Conservation (phyloP, 2,329 filamentous ascomycete species). For the Chaetomium strumarium region DNA sequence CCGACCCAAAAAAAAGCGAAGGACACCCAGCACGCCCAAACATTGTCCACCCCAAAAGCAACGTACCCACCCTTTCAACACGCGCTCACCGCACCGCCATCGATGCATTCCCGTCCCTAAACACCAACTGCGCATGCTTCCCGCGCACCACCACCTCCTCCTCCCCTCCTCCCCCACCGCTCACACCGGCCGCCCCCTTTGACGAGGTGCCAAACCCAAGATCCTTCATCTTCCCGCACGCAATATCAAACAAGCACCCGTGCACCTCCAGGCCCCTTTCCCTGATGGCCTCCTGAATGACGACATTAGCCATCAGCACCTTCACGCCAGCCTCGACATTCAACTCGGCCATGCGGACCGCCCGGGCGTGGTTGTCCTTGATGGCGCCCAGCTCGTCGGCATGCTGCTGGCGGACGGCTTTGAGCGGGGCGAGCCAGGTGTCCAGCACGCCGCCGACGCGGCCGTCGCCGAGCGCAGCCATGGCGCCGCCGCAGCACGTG, state of each 20-base stretch:
- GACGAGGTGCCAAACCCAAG: conserved; percentile 38
- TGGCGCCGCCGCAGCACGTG: conserved; percentile 61
- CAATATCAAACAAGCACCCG: conserved; percentile 67
- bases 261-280: conserved; percentile 69
- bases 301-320: conserved; percentile 61
- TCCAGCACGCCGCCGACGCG: conserved; percentile 50
- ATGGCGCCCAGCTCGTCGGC: conserved; percentile 51
- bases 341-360: conserved; percentile 63
- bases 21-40: background rate
- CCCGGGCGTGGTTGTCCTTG: conserved; percentile 47
- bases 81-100: conserved; percentile 30
- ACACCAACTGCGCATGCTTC: conserved; percentile 47
- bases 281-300: conserved; percentile 63
- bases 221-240: conserved; percentile 43
- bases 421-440: conserved; percentile 49
- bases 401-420: conserved; percentile 40
- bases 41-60: background rate
- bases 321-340: conserved; percentile 67
- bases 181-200: conserved; percentile 12
- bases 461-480: conserved; percentile 46
- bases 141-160: conserved; percentile 38
- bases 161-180: conserved; percentile 18
- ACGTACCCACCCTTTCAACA: background rate
- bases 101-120: conserved; percentile 34
- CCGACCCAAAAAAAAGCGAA: background rate